These are phyloP conservation scores for Puccinia coronata DNA, from an alignment of 1,284 basidiomycete genomes.

Conservation along the genomic window DNA sequence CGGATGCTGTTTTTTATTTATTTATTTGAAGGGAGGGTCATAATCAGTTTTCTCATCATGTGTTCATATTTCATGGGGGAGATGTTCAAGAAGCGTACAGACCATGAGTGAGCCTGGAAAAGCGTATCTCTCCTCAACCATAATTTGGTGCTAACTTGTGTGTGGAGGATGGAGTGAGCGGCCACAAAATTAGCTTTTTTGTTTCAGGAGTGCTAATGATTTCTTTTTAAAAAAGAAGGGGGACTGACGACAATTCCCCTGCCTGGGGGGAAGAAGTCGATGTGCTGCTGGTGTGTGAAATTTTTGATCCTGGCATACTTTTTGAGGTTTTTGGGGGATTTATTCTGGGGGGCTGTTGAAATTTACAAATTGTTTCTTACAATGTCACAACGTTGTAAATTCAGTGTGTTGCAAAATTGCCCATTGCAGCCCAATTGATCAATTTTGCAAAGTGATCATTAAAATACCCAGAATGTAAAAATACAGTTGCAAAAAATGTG, in stretches of 20 bases:
- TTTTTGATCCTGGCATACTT: constrained; percentile 92
- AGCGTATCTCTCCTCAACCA: constrained; percentile 93
- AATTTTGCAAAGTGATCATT: too few species aligned
- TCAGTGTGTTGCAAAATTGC: too few species aligned
- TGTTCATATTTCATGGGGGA: neutral
- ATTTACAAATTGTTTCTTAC: too few species aligned
- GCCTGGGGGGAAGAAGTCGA: constrained; percentile 97
- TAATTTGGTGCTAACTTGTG: constrained; percentile 70
- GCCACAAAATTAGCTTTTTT: too few species aligned
- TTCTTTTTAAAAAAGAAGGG: neutral
- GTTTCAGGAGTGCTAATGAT: neutral
- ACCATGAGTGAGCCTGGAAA: constrained; percentile 79
- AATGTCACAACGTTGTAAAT: too few species aligned
- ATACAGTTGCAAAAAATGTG: too few species aligned
- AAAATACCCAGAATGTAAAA: too few species aligned
- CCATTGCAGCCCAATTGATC: too few species aligned
- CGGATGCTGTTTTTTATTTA: constrained; percentile 69
- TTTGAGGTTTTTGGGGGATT: constrained; percentile 83
- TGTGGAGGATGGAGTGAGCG: neutral
- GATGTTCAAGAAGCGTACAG: constrained; percentile 60
- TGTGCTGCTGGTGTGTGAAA: constrained; percentile 79
- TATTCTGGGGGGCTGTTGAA: too few species aligned
- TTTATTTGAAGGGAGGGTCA: too few species aligned
- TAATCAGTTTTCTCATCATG: too few species aligned
- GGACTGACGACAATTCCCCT: constrained; percentile 78